Conservation (phyloP, 495 filamentous ascomycete species). For the Tuber umbilicatum region DNA sequence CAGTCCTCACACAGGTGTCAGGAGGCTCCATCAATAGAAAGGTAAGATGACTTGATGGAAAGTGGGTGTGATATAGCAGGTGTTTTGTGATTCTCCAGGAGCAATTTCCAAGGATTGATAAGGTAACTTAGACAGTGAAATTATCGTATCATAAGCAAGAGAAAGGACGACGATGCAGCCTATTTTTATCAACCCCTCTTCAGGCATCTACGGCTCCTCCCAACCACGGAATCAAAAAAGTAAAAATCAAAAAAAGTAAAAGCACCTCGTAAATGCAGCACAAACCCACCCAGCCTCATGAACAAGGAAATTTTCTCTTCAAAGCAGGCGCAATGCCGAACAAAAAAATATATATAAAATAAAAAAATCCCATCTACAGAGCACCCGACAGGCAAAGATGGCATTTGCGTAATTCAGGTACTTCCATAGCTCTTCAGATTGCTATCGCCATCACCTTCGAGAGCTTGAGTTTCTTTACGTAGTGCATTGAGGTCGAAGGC, state of each 20-base stretch:
- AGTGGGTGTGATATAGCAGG: background rate
- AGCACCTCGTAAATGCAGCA: slow-evolving; percentile 17
- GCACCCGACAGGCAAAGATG: slow-evolving; percentile 24
- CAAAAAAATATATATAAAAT: slow-evolving; percentile 36
- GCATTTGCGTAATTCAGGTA: slow-evolving; percentile 14
- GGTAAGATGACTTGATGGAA: background rate
- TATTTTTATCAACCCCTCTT: background rate
- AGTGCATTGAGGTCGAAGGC: slow-evolving; percentile 73
- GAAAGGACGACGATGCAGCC: background rate
- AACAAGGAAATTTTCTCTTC: background rate
- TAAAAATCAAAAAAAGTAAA: slow-evolving; percentile 28
- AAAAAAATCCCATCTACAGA: slow-evolving; percentile 29
- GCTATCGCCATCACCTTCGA: slow-evolving; percentile 45
- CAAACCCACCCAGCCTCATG: slow-evolving; percentile 5
- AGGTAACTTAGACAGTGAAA: background rate
- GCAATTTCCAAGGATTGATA: background rate
- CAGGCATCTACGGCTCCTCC: background rate
- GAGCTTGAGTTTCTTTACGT: slow-evolving; percentile 61
- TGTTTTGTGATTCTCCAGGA: background rate
- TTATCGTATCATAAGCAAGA: background rate
- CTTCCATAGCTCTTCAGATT: slow-evolving; percentile 36
- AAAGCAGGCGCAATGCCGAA: slow-evolving; percentile 18
- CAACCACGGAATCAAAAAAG: background rate
- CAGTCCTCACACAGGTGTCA: background rate
- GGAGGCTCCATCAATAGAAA: background rate